These are phyloP conservation scores for Apiospora malaysiana DNA, from an alignment of 2,329 filamentous ascomycete species.

Conservation along the genomic window DNA sequence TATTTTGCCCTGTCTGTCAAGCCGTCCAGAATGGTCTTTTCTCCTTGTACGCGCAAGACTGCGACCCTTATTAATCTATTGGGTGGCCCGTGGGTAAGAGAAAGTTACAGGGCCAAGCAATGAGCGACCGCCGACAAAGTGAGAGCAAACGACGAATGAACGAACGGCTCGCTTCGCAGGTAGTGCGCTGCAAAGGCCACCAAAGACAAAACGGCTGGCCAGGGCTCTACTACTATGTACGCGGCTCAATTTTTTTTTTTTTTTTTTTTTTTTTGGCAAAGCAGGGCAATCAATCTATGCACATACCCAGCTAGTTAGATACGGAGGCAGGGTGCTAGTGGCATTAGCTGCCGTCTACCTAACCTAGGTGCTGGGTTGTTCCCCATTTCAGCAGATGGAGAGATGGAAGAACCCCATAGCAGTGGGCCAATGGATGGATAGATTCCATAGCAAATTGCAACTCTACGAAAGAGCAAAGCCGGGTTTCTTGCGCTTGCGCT, in stretches of 20 bases:
- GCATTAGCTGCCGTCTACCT: background rate
- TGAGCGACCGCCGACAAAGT: no score
- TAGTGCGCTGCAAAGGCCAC: background rate
- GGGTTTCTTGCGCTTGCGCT: no score
- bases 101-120: background rate
- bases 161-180: background rate
- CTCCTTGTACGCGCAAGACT: background rate
- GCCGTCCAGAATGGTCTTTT: background rate
- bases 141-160: background rate
- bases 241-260: background rate
- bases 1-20: background rate
- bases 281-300: no score
- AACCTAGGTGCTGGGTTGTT: constrained; percentile 2
- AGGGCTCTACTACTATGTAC: background rate
- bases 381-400: no score
- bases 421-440: no score
- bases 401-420: no score
- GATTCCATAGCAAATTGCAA: no score
- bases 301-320: no score
- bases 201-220: background rate
- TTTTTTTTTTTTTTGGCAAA: background rate
- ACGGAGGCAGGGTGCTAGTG: background rate
- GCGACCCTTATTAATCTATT: constrained; percentile 13
- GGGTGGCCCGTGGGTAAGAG: background rate
- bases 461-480: no score